A percentile compares a stretch with the other conserved stretches of the same genome.
These are phyloP conservation scores for Pseudogymnoascus sp. DNA, from an alignment of 2,329 filamentous ascomycete genomes.

Conservation along the genomic window DNA sequence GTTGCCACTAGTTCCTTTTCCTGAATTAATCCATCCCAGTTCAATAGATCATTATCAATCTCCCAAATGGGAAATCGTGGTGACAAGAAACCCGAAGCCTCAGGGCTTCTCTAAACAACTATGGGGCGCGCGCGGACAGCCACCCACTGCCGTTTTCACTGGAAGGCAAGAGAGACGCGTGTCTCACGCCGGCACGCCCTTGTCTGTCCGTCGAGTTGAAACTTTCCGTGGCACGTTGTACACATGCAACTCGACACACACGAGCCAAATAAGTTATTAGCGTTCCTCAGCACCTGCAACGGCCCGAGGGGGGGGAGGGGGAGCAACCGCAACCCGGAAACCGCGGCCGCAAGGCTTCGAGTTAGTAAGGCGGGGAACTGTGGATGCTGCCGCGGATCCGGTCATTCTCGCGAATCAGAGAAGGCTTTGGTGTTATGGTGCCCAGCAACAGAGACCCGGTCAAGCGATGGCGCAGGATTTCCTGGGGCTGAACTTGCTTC, in stretches of 20 bases:
- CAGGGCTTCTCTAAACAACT: background rate
- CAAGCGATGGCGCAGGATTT: constrained; percentile 1
- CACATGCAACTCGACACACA: background rate
- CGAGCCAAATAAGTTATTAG: background rate
- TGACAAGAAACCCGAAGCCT: background rate
- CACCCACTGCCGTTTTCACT: background rate
- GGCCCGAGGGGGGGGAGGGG: background rate
- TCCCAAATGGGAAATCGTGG: background rate
- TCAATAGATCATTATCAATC: background rate
- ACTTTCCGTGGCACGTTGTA: background rate
- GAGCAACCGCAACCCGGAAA: background rate
- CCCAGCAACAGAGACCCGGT: background rate
- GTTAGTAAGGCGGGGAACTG: background rate
- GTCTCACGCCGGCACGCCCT: background rate
- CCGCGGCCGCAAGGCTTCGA: background rate
- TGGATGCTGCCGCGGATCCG: background rate
- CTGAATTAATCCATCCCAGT: background rate
- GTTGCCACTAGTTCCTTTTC: background rate
- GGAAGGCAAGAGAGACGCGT: background rate
- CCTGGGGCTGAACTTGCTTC: background rate
- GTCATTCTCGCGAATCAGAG: background rate
- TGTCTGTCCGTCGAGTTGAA: constrained; percentile 1
- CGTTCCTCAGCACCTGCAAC: constrained; percentile 1
- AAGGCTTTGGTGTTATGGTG: background rate
- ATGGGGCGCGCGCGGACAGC: background rate